Evolutionary conservation across 2,329 filamentous ascomycete species (phyloP).

Genomic region (Blumeria graminis): DNA sequence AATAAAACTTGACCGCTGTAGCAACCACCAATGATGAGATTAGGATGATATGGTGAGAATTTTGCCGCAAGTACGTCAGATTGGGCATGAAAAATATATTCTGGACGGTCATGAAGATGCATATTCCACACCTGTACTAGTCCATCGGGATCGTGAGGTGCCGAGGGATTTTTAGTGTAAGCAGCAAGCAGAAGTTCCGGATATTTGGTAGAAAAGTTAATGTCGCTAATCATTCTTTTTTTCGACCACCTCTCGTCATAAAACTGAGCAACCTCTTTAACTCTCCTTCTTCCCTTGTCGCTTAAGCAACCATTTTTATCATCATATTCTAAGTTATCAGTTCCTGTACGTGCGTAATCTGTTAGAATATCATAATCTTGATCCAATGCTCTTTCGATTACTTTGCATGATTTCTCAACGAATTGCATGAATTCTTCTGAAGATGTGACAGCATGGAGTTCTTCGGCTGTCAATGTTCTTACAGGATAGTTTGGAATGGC

Average conservation of each 20-base stretch:
- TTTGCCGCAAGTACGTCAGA: constrained; percentile 89
- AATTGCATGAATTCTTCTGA: constrained; percentile 91
- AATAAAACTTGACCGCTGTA: constrained; percentile 92
- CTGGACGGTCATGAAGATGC: constrained; percentile 78
- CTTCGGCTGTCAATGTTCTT: constrained; percentile 58
- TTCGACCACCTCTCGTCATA: constrained; percentile 91
- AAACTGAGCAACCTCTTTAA: constrained; percentile 80
- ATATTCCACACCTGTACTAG: constrained; percentile 93
- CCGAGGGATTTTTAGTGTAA: constrained; percentile 92
- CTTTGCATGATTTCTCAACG: constrained; percentile 83
- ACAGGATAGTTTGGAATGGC: constrained; percentile 42
- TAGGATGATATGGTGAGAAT: constrained; percentile 96
- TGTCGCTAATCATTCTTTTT: constrained; percentile 87
- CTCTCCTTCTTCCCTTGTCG: constrained; percentile 45
- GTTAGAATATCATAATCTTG: constrained; percentile 91
- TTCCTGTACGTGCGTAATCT: constrained; percentile 68
- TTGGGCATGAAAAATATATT: constrained; percentile 90
- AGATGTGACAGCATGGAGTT: constrained; percentile 70
- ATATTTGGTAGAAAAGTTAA: constrained; percentile 90
- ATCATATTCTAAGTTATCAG: constrained; percentile 52
- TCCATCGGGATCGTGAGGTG: constrained; percentile 80
- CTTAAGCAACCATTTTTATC: constrained; percentile 47
- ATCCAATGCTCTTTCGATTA: constrained; percentile 85
- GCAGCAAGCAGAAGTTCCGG: constrained; percentile 79
- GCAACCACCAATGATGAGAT: constrained; percentile 82